These are phyloP conservation scores for Plasmodium knowlesi DNA, from an alignment of 169 alveolate species.

Conservation along the genomic window DNA sequence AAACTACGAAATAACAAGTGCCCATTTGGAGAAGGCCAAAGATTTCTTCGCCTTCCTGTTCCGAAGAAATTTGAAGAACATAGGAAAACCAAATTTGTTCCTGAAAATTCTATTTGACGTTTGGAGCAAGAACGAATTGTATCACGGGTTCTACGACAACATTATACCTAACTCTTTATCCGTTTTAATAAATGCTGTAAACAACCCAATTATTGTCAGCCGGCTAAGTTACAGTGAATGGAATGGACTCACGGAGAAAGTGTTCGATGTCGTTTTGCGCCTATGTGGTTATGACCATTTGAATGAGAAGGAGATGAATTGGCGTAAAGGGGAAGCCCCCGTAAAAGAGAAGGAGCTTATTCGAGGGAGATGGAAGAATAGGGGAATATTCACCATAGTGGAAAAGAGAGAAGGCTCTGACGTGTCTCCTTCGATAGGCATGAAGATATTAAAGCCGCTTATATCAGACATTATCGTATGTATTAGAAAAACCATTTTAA, in stretches of 20 bases:
- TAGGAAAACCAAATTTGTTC: slow-evolving; percentile 24
- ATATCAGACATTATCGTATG: slow-evolving; percentile 51
- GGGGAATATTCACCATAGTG: not conserved
- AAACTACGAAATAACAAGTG: not conserved
- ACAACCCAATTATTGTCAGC: slow-evolving; percentile 18
- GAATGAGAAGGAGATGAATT: not conserved
- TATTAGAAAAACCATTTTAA: slow-evolving; percentile 33
- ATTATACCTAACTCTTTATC: slow-evolving; percentile 62
- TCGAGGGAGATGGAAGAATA: not conserved
- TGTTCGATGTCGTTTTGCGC: slow-evolving; percentile 51
- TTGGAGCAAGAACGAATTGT: slow-evolving; percentile 66
- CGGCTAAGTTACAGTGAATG: slow-evolving; percentile 29
- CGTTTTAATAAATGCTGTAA: slow-evolving; percentile 35
- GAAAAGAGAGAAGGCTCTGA: not conserved
- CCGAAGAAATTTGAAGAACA: slow-evolving; percentile 32
- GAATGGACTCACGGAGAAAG: slow-evolving; percentile 28
- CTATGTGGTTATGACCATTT: slow-evolving; percentile 37
- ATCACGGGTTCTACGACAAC: slow-evolving; percentile 28
- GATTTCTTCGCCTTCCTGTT: slow-evolving; percentile 45
- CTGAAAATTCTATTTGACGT: slow-evolving; percentile 31
- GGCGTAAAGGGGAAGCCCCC: not conserved
- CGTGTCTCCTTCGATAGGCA: slow-evolving; percentile 6
- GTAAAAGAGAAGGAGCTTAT: not conserved
- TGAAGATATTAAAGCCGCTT: slow-evolving; percentile 52
- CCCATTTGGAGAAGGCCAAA: slow-evolving; percentile 23